Base-by-base conservation (phyloP, 352 stramenopile genomes). In the Ophiocytium majus region DNA sequence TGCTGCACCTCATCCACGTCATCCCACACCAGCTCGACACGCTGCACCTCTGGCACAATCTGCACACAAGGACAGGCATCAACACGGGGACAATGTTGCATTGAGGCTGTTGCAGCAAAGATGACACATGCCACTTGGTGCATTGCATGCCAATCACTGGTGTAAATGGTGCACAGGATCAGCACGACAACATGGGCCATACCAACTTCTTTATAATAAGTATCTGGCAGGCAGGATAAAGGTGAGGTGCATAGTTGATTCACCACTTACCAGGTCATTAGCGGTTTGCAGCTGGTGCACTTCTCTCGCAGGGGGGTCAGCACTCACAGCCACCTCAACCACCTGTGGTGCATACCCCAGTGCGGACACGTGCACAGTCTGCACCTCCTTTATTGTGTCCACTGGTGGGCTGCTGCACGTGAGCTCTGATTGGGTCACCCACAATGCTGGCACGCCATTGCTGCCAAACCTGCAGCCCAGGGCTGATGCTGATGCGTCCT, bases 301-400 rank as follows among this genome's bases (percentile, higher is more conserved):
- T 83, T 93, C 91, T 74, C 86, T 84, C 0, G 88, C 76, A 63
- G 92, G 90, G 34, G 89, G 82, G 49, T 89, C 79, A 63, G 91
- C 91, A n/a, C 88, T 85, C 32, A 94, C 87, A 10, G 86, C 86
- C 31, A 97, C 84, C n/a, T 91, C 90, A 88, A 97, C 93, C 76
- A 93, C 89, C 83, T 92, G 89, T 33, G 91, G 90, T 63, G 86
- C 90, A 63, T 84, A 87, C 50, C 89, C 90, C 85, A 92, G 91
- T 43, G 88, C 86, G 79, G 91, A 92, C 31, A 92, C 85, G 57
- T 89, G 36, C 28, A 93, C 82, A 37, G 74, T 36, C 35, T 91
- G 86, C 33, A 97, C 90, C 83, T 97, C 93, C 28, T 91, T 89
- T 50, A 96, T 91, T 71, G 91, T 90, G 35, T 90, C 88, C 33